Base-by-base conservation (phyloP, 2,329 filamentous ascomycete species). In the Fusarium anguioides region DNA sequence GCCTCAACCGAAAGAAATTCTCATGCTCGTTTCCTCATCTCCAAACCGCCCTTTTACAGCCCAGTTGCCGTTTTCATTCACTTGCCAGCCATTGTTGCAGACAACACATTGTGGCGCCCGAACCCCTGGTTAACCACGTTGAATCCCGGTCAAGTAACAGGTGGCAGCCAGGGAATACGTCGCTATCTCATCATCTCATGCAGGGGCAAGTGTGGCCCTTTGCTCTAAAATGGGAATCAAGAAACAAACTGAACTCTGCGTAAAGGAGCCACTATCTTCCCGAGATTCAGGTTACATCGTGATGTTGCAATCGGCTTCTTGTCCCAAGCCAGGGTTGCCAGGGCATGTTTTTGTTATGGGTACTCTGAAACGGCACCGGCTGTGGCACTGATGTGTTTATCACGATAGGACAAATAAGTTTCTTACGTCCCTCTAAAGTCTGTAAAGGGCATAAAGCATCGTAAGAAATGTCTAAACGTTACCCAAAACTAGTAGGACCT, bases 101-200 rank as follows among this genome's bases (percentile, higher is more conserved):
- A 45, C 20, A 45, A 47, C 17, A 40, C 24, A 36, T 29, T 49
- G 60, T 68, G 60, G 60, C 64, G 64, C 36, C 47, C 47, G 21
- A 49, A 42, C 33, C 64, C 64, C 53, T 56, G 40, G 54, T 10
- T 24, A 35, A 59, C 52, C 64, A 67, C 64, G 53, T 65, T 68
- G 40, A 21, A 41, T 60, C 55, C 47, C 41, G 51, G 65, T 53
- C 40, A 36, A 21, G 41, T 18, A 15, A 60, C 47, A 27, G 40
- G 40, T 40, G 36, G 46, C 39, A 59, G 41, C 18, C 36, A 55
- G 41, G 46, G 64, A 46, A 46, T 39, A 49, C 35, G 41, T 44
- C 50, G 41, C 36, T 41, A 62, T 60, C 24, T 52, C 47, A 40
- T 69, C 50, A 64, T 69, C 51, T 69, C 35, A 69, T 69, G 66